Conservation (phyloP, 768 basidiomycete species). For the Chiua virens region DNA sequence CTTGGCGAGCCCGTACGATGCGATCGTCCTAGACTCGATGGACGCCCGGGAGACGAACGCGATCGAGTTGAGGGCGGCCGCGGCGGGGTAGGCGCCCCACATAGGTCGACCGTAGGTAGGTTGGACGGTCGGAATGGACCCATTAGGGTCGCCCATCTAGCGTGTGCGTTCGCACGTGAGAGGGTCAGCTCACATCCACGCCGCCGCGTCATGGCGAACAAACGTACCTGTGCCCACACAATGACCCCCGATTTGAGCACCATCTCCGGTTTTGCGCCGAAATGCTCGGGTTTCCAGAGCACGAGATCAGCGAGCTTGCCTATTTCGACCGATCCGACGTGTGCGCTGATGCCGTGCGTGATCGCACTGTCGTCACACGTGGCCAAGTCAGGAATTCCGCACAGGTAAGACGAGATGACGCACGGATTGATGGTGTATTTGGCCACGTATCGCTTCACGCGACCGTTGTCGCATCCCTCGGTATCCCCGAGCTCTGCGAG, state of each 20-base stretch:
- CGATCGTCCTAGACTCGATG: conserved; percentile 56
- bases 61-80: conserved; percentile 83
- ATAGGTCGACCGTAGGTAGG: conserved; percentile 85
- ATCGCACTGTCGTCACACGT: conserved; percentile 62
- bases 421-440: conserved; percentile 99
- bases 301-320: conserved; percentile 93
- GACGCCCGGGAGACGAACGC: conserved; percentile 83
- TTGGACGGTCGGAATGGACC: conserved; percentile 93
- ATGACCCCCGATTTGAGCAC: conserved; percentile 95
- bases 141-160: conserved; percentile 97
- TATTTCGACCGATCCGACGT: conserved; percentile 80
- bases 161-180: background rate
- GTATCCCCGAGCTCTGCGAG: conserved; percentile 56
- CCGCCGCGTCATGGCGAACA: too few relatives aligned
- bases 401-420: conserved; percentile 27
- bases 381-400: too few relatives aligned
- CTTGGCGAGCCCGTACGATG: conserved; percentile 70
- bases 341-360: conserved; percentile 86
- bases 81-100: conserved; percentile 83
- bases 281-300: conserved; percentile 92
- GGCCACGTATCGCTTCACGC: conserved; percentile 93
- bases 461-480: conserved; percentile 61
- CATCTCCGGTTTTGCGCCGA: conserved; percentile 91
- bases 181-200: too few relatives aligned
- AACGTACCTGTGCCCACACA: conserved; percentile 77